These are phyloP conservation scores for Inga oerstediana DNA, from an alignment of 306 rosid genomes.

Conservation along the genomic window DNA sequence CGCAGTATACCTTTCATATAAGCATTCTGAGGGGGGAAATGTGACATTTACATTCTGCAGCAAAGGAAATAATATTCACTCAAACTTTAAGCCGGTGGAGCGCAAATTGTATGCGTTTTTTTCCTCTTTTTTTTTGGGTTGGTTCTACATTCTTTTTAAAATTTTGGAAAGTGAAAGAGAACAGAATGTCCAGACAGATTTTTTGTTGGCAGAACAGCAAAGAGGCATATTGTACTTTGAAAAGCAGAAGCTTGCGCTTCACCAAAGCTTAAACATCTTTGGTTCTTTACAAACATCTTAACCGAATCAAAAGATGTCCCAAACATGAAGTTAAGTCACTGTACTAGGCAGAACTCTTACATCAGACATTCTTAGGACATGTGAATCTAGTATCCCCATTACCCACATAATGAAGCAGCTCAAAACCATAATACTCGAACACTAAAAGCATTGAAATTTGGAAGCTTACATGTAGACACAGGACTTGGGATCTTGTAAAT, in stretches of 20 bases:
- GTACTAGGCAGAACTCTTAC: conserved; percentile 18
- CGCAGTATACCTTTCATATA: too few relatives aligned
- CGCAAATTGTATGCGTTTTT: neutral
- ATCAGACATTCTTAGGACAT: conserved; percentile 29
- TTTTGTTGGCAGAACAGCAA: conserved; percentile 36
- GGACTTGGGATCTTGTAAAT: conserved; percentile 78
- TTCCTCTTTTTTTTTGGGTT: conserved; percentile 9
- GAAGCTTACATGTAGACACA: conserved; percentile 73
- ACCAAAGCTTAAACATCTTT: conserved; percentile 62
- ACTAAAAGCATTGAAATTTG: neutral
- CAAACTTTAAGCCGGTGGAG: neutral
- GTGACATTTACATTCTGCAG: conserved; percentile 3
- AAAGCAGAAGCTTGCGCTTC: conserved; percentile 64
- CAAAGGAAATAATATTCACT: conserved; percentile 22
- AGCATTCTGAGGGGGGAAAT: neutral
- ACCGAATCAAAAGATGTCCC: conserved; percentile 52
- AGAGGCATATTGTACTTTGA: conserved; percentile 36
- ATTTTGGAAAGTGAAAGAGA: conserved; percentile 26
- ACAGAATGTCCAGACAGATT: conserved; percentile 36
- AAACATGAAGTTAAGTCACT: conserved; percentile 41
- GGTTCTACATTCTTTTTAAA: conserved; percentile 20
- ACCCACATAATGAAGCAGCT: conserved; percentile 25
- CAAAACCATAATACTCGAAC: conserved; percentile 5
- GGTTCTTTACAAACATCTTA: conserved; percentile 18
- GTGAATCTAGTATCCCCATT: conserved; percentile 29